phyloP scores from a whole-genome alignment of 345 rosid species.

The Linum trigynum region DNA sequence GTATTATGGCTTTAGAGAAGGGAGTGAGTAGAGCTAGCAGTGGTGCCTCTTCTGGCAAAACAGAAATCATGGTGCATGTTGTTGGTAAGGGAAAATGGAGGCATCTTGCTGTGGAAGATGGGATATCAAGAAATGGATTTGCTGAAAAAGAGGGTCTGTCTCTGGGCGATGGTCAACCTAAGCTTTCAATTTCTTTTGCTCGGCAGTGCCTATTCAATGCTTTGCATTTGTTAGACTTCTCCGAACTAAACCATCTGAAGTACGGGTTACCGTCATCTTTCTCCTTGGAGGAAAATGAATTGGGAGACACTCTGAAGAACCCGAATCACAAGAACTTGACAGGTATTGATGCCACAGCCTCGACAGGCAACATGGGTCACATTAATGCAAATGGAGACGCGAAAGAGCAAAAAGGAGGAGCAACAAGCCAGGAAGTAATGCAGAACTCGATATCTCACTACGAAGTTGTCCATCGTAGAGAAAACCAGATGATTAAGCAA shows the following conservation, averaged over 20 bases:
- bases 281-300: constrained; percentile 40
- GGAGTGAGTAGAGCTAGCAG: constrained; percentile 42
- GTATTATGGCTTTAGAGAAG: constrained; percentile 73
- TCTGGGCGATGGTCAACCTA: constrained; percentile 42
- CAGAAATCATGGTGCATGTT: constrained; percentile 52
- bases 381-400: constrained; percentile 53
- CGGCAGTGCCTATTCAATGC: constrained; percentile 76
- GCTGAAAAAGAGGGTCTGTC: constrained; percentile 23
- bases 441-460: constrained; percentile 50
- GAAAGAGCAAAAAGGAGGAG: constrained; percentile 73
- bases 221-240: constrained; percentile 49
- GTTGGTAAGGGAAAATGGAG: constrained; percentile 95
- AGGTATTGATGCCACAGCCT: constrained; percentile 31
- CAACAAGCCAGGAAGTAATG: constrained; percentile 50
- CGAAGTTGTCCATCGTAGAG: constrained; percentile 38
- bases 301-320: constrained; percentile 31
- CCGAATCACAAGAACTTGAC: constrained; percentile 33
- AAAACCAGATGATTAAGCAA: constrained; percentile 56
- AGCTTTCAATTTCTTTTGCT: constrained; percentile 70
- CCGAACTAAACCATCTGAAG: constrained; percentile 31
- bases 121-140: constrained; percentile 36
- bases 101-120: constrained; percentile 52
- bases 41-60: constrained; percentile 29
- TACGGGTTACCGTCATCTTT: constrained; percentile 29
- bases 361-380: constrained; percentile 39